phyloP scores from a whole-genome alignment of 2,329 filamentous ascomycete species.

The Fusarium sp. region DNA sequence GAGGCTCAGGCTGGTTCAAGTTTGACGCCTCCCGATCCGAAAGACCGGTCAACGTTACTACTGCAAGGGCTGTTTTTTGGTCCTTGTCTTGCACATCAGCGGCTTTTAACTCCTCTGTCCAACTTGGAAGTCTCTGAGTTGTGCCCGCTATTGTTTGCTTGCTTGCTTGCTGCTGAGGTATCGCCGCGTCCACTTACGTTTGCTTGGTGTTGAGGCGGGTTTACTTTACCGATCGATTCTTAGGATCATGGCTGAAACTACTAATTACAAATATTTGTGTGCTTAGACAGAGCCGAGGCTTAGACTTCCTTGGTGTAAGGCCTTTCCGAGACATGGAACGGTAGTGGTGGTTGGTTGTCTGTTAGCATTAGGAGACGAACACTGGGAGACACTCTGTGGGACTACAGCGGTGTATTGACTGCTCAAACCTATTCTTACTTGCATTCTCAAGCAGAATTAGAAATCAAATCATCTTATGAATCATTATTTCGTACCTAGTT shows the following conservation, averaged over 20 bases:
- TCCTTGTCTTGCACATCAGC: conserved; percentile 1
- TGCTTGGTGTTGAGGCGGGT: conserved; percentile 7
- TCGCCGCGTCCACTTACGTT: not conserved
- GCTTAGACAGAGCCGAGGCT: not conserved
- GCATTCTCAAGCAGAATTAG: too few relatives aligned
- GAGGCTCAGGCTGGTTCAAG: not conserved
- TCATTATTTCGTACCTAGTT: not conserved
- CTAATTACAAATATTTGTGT: not conserved
- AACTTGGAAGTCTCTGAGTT: not conserved
- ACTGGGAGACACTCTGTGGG: not conserved
- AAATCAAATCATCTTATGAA: not conserved
- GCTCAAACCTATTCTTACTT: too few relatives aligned
- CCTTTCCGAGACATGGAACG: not conserved
- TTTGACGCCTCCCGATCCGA: conserved; percentile 11
- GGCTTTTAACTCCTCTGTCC: conserved; percentile 18
- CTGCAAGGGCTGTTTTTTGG: not conserved
- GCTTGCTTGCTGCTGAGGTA: not conserved
- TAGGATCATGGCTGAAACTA: too few relatives aligned
- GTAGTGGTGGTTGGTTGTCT: not conserved
- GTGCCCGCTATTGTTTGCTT: conserved; percentile 2
- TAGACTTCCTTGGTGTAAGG: not conserved
- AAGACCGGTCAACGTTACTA: not conserved
- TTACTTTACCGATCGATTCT: not conserved
- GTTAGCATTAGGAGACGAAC: not conserved
- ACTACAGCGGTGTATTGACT: not conserved